These are phyloP conservation scores for Xerocomus brunneocitrinus DNA, from an alignment of 768 basidiomycete genomes.

Conservation along the genomic window DNA sequence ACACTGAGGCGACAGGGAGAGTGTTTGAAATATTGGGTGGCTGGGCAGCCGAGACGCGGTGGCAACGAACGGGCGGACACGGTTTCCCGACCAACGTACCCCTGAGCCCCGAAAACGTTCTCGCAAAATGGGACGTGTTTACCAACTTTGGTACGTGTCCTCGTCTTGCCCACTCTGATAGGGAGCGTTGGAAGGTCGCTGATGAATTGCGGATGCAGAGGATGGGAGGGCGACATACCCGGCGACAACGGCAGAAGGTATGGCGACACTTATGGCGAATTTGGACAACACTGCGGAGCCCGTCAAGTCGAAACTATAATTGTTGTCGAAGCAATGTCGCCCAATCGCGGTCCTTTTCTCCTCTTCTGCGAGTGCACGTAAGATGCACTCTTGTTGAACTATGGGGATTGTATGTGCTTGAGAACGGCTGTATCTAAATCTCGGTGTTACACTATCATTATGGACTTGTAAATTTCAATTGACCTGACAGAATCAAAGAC, in stretches of 20 bases:
- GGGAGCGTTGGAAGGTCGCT: neutral
- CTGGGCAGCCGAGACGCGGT: slow-evolving; percentile 88
- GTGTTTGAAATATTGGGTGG: slow-evolving; percentile 89
- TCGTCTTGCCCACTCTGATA: no score
- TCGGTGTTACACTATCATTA: neutral
- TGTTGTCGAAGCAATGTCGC: neutral
- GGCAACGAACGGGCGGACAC: slow-evolving; percentile 86
- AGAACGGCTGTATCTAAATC: neutral
- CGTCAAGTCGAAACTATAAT: slow-evolving; percentile 51
- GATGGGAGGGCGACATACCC: slow-evolving; percentile 85
- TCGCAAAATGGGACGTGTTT: slow-evolving; percentile 76
- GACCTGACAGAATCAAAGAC: no score
- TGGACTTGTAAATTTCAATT: no score
- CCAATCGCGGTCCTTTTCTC: neutral
- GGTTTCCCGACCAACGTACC: slow-evolving; percentile 79
- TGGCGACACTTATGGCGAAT: slow-evolving; percentile 70
- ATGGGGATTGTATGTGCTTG: no score
- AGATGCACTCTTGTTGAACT: no score
- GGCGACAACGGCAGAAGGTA: slow-evolving; percentile 63
- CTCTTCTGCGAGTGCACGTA: neutral
- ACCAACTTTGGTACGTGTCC: slow-evolving; percentile 70
- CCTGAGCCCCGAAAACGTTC: slow-evolving; percentile 76
- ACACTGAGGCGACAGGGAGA: slow-evolving; percentile 63
- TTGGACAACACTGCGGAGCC: slow-evolving; percentile 37
- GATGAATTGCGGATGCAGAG: slow-evolving; percentile 37